These are phyloP conservation scores for Pholiota microspora DNA, from an alignment of 768 basidiomycete genomes.

Conservation along the genomic window DNA sequence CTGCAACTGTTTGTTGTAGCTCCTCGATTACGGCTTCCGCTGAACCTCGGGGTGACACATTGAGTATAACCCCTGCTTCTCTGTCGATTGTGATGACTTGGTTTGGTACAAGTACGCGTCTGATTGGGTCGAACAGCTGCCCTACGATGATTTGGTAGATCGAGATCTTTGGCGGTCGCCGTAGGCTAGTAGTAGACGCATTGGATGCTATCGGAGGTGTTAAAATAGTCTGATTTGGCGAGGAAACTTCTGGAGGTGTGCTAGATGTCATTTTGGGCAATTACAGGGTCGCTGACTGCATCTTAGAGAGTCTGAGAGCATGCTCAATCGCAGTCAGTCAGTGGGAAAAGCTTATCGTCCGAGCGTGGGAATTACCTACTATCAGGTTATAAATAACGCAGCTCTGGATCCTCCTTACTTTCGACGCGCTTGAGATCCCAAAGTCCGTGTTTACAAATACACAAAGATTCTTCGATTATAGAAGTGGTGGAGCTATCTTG, in stretches of 20 bases:
- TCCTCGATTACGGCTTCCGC: not conserved
- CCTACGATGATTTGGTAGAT: constrained; percentile 35
- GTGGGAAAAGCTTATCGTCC: not conserved
- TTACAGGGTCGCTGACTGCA: not conserved
- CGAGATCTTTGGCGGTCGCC: not conserved
- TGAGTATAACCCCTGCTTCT: constrained; percentile 46
- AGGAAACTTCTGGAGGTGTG: not conserved
- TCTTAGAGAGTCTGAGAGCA: not conserved
- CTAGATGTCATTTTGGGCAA: not conserved
- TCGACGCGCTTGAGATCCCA: no score
- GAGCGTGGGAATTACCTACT: no score
- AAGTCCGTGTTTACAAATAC: no score
- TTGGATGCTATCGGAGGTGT: not conserved
- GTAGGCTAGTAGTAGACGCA: not conserved
- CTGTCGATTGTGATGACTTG: constrained; percentile 47
- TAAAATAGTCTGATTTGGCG: not conserved
- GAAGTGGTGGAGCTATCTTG: no score
- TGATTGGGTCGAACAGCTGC: constrained; percentile 48
- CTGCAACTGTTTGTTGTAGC: no score
- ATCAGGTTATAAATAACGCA: not conserved
- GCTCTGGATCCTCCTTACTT: not conserved
- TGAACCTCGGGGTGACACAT: constrained; percentile 24
- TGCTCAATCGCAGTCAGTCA: not conserved
- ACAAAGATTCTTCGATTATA: no score
- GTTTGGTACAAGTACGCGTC: constrained; percentile 37